These are phyloP conservation scores for Medakamo hakoo DNA, from an alignment of 139 green algal genomes.

Conservation along the genomic window DNA sequence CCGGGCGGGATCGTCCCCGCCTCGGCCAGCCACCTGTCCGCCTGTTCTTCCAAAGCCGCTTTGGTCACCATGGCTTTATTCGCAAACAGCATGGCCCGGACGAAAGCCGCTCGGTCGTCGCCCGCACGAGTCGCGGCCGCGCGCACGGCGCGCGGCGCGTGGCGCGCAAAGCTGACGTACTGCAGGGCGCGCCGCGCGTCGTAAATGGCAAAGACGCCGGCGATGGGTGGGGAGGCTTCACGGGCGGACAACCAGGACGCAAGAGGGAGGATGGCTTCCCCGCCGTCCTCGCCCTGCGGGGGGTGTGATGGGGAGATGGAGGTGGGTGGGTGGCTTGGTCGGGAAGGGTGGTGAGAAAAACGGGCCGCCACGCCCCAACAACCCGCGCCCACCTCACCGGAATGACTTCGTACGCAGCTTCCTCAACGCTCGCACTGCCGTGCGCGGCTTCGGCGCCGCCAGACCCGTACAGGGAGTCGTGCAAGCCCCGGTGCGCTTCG, in stretches of 20 bases:
- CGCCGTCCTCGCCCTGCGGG: constrained; percentile 62
- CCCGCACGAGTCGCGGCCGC: constrained; percentile 33
- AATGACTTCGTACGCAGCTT: constrained; percentile 19
- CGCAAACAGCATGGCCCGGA: constrained; percentile 52
- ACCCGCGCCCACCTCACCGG: constrained; percentile 10
- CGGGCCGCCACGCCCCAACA: not conserved
- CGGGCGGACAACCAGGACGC: constrained; percentile 31
- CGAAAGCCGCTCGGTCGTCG: constrained; percentile 28
- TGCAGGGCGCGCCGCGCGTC: constrained; percentile 42
- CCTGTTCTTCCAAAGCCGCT: constrained; percentile 42
- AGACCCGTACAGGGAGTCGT: constrained; percentile 64
- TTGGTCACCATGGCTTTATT: constrained; percentile 60
- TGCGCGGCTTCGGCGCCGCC: constrained; percentile 39
- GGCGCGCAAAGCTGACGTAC: constrained; percentile 71
- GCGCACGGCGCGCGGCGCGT: constrained; percentile 10
- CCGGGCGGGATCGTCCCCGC: constrained; percentile 49
- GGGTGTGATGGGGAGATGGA: not conserved
- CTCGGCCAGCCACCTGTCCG: constrained; percentile 41
- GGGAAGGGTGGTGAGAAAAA: too few species aligned
- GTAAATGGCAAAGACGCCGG: constrained; percentile 72
- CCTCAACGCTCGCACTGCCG: not conserved
- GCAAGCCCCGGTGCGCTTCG: constrained; percentile 62
- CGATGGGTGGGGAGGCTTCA: constrained; percentile 28
- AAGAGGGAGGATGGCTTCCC: constrained; percentile 36
- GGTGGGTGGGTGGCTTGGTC: not conserved